Evolutionary conservation across 495 filamentous ascomycete genomes (phyloP).

Genomic region (Podospora didyma): DNA sequence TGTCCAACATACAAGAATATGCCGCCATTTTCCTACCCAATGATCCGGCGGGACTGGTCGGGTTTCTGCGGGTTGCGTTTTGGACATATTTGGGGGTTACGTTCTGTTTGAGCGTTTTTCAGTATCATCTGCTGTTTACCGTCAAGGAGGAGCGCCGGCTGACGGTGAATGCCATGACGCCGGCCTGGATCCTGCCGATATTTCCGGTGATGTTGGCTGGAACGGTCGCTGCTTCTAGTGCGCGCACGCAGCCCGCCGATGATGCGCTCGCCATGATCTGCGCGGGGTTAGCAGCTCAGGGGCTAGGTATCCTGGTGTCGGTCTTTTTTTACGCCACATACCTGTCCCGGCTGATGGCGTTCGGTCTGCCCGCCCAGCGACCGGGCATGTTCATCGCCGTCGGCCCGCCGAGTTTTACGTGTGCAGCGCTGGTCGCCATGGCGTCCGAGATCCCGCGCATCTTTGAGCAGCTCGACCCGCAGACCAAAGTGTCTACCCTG

Average conservation of each 20-base stretch:
- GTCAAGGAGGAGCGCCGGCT: constrained; percentile 30
- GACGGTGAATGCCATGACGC: constrained; percentile 41
- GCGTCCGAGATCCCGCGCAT: constrained; percentile 40
- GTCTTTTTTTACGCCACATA: constrained; percentile 54
- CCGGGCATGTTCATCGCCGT: constrained; percentile 72
- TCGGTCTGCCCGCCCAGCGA: constrained; percentile 51
- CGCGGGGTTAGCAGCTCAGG: constrained; percentile 48
- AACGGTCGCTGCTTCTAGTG: constrained; percentile 39
- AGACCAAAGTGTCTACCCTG: neutral
- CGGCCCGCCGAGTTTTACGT: constrained; percentile 64
- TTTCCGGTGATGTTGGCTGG: constrained; percentile 54
- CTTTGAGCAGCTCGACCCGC: constrained; percentile 1
- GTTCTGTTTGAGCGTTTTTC: constrained; percentile 39
- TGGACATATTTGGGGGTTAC: constrained; percentile 49
- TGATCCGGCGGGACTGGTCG: constrained; percentile 24
- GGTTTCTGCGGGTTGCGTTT: constrained; percentile 41
- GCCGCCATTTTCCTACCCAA: constrained; percentile 40
- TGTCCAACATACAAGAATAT: constrained; percentile 56
- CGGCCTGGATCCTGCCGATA: constrained; percentile 54
- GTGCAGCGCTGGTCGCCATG: constrained; percentile 65
- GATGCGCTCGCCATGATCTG: constrained; percentile 41
- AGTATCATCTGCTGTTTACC: constrained; percentile 52
- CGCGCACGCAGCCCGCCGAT: constrained; percentile 33
- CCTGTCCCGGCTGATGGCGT: constrained; percentile 55
- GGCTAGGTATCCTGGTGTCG: constrained; percentile 46